Evolutionary conservation across 2,329 filamentous ascomycete genomes (phyloP).

Genomic region (Pseudogymnoascus sp.): DNA sequence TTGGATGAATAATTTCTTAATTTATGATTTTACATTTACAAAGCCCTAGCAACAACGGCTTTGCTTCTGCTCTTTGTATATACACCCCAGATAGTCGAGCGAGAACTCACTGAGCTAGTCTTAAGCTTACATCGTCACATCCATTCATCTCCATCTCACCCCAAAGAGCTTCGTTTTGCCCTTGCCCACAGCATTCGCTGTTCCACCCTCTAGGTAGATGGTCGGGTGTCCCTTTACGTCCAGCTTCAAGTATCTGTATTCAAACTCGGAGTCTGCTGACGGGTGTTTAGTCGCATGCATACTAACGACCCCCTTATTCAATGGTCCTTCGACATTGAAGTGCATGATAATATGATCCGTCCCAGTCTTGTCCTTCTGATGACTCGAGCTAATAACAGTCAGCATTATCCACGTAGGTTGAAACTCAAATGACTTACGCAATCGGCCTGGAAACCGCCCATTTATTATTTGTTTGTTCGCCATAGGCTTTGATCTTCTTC

Average conservation of each 20-base stretch:
- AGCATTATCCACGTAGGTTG: constrained; percentile 22
- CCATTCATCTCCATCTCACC: constrained; percentile 17
- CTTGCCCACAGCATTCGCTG: constrained; percentile 21
- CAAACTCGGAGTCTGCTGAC: constrained; percentile 61
- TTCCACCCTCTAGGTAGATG: constrained; percentile 55
- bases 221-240: constrained; percentile 65
- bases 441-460: constrained; percentile 63
- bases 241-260: constrained; percentile 72
- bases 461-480: constrained; percentile 71
- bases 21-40: background rate
- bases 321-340: constrained; percentile 76
- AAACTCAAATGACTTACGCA: constrained; percentile 36
- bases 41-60: background rate
- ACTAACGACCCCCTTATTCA: constrained; percentile 62
- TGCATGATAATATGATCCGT: constrained; percentile 76
- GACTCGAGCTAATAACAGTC: constrained; percentile 45
- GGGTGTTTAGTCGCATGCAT: constrained; percentile 67
- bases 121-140: background rate
- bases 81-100: constrained; percentile 5
- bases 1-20: background rate
- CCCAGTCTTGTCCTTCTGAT: constrained; percentile 62
- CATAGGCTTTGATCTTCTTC: constrained; percentile 69
- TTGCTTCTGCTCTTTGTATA: constrained; percentile 7
- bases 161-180: constrained; percentile 29
- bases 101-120: background rate